Evolutionary conservation across 73 alveolate species (phyloP).

Genomic region (Paramecium caudatum): DNA sequence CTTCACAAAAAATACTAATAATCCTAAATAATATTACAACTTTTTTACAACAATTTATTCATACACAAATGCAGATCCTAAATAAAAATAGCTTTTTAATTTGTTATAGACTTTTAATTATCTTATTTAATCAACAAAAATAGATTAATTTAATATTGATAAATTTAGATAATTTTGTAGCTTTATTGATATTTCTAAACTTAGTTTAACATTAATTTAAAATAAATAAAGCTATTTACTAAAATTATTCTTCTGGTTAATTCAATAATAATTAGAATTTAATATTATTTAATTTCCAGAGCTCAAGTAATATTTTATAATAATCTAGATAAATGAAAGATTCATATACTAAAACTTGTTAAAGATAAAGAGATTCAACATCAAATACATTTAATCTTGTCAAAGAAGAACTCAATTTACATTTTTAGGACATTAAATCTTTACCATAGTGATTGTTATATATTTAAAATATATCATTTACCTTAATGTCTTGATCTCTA

Average conservation of each 20-base stretch:
- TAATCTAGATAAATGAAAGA: background rate
- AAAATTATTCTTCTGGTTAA: slow-evolving; percentile 19
- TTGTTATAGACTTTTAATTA: background rate
- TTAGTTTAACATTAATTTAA: background rate
- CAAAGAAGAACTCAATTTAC: slow-evolving; percentile 4
- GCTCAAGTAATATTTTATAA: background rate
- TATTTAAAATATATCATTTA: too few species aligned
- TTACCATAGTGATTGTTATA: slow-evolving; percentile 23
- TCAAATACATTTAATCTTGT: background rate
- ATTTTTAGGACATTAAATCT: slow-evolving; percentile 10
- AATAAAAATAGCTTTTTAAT: background rate
- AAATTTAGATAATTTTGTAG: background rate
- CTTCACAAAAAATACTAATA: background rate
- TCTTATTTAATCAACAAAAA: background rate
- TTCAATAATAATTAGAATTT: background rate
- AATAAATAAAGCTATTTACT: background rate
- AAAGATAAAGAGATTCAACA: background rate
- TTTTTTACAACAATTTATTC: background rate
- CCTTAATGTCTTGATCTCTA: too few species aligned
- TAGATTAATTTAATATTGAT: background rate
- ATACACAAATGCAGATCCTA: background rate
- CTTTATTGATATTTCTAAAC: background rate
- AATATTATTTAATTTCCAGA: background rate
- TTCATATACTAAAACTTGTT: background rate
- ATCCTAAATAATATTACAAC: slow-evolving; percentile 31